A percentile compares a stretch with the other conserved stretches of the same genome.
Conservation (phyloP, 768 basidiomycete species). For the Podaxis pistillaris region DNA sequence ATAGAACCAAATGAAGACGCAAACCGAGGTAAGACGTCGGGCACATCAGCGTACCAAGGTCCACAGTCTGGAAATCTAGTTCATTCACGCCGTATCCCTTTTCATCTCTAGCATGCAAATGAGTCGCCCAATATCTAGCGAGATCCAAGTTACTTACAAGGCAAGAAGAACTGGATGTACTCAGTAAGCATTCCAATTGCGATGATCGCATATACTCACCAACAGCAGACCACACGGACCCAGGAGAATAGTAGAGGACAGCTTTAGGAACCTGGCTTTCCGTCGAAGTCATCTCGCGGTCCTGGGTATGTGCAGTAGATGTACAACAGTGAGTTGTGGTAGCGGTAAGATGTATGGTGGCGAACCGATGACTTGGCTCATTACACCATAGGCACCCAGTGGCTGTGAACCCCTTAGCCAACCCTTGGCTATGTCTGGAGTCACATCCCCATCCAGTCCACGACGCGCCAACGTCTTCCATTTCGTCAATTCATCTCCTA, state of each 20-base stretch:
- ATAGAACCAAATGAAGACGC: constrained; percentile 4
- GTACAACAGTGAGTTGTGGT: not conserved
- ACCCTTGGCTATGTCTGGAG: not conserved
- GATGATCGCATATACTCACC: constrained; percentile 36
- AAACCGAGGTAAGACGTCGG: not conserved
- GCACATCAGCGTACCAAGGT: constrained; percentile 45
- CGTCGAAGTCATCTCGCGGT: constrained; percentile 19
- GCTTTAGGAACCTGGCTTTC: constrained; percentile 59
- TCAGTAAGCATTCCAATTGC: not conserved
- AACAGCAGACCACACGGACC: constrained; percentile 63
- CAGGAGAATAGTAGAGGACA: constrained; percentile 68
- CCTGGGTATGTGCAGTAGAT: constrained; percentile 16
- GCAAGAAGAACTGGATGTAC: constrained; percentile 46
- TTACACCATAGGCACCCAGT: not conserved
- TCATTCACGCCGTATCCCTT: constrained; percentile 86
- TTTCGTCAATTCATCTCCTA: too few relatives aligned
- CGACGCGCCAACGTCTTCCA: not conserved
- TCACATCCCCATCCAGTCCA: not conserved
- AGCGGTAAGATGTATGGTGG: not conserved
- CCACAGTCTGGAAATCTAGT: constrained; percentile 64
- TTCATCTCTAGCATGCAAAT: constrained; percentile 46
- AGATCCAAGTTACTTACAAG: constrained; percentile 39
- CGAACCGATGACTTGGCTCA: not conserved
- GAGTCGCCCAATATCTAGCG: constrained; percentile 1
- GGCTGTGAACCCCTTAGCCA: constrained; percentile 6